These are phyloP conservation scores for Barnettozyma botsteinii DNA, from an alignment of 805 yeast species.

Conservation along the genomic window DNA sequence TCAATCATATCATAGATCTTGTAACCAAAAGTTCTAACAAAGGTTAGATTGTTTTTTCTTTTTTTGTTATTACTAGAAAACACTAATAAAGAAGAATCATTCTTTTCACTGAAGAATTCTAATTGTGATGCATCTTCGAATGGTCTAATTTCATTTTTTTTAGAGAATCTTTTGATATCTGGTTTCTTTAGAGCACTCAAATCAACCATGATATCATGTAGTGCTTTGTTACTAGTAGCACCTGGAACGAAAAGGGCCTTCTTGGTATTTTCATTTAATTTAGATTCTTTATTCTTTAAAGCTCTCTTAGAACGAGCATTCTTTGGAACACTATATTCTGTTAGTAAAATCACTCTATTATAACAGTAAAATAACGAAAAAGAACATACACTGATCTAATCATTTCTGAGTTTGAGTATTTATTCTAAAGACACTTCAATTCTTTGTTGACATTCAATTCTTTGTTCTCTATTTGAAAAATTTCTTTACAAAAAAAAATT, in stretches of 20 bases:
- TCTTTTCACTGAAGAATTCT: constrained; percentile 93
- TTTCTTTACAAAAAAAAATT: constrained; percentile 2
- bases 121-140: constrained; percentile 83
- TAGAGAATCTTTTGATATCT: constrained; percentile 74
- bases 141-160: constrained; percentile 85
- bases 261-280: constrained; percentile 83
- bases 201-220: constrained; percentile 88
- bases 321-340: constrained; percentile 62
- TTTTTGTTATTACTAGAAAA: constrained; percentile 78
- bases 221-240: constrained; percentile 63
- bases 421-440: no score
- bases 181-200: constrained; percentile 89
- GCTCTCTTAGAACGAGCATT: constrained; percentile 96
- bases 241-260: constrained; percentile 92
- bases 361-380: no score
- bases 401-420: not conserved
- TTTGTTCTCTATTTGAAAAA: not conserved
- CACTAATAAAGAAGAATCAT: constrained; percentile 82
- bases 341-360: no score
- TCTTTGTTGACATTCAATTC: no score
- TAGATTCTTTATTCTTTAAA: constrained; percentile 80
- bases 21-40: constrained; percentile 83
- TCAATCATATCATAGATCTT: constrained; percentile 94
- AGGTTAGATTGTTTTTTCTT: constrained; percentile 86
- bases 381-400: constrained; percentile 11